Percentiles rank a stretch among this genome's conserved stretches.
These are phyloP conservation scores for Achaetomium macrosporum DNA, from an alignment of 2,329 filamentous ascomycete genomes.

Conservation along the genomic window DNA sequence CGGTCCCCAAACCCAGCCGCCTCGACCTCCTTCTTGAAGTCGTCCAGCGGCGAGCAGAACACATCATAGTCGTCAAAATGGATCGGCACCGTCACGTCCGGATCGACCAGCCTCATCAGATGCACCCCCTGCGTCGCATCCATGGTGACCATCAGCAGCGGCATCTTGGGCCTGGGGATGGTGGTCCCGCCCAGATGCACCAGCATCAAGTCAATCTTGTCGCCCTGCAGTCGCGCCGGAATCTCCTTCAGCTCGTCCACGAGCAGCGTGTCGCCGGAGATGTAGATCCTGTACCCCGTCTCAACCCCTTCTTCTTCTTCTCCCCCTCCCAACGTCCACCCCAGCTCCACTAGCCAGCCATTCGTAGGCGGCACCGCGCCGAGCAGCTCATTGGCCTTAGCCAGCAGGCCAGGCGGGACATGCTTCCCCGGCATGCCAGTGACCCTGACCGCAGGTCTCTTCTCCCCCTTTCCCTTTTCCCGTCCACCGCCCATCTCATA, in stretches of 20 bases:
- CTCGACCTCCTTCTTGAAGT: slow-evolving; percentile 53
- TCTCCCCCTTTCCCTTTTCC: background rate
- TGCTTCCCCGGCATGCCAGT: slow-evolving; percentile 62
- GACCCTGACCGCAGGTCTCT: slow-evolving; percentile 43
- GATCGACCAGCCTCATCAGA: slow-evolving; percentile 53
- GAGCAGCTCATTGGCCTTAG: slow-evolving; percentile 35
- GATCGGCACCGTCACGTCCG: slow-evolving; percentile 57
- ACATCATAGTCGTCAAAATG: slow-evolving; percentile 62
- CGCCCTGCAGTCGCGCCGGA: slow-evolving; percentile 45
- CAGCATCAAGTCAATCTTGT: slow-evolving; percentile 60
- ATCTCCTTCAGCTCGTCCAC: slow-evolving; percentile 58
- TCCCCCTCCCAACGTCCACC: slow-evolving; percentile 30
- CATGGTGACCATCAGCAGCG: slow-evolving; percentile 64
- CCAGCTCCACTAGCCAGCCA: slow-evolving; percentile 61
- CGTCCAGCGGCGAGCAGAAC: slow-evolving; percentile 51
- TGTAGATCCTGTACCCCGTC: slow-evolving; percentile 56
- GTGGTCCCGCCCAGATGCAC: slow-evolving; percentile 61
- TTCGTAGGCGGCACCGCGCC: slow-evolving; percentile 55
- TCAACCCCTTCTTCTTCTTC: slow-evolving; percentile 22
- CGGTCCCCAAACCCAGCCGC: slow-evolving; percentile 44
- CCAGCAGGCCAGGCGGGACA: slow-evolving; percentile 39
- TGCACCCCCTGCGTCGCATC: slow-evolving; percentile 57
- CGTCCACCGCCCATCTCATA: background rate
- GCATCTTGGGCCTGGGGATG: slow-evolving; percentile 52
- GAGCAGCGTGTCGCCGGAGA: slow-evolving; percentile 60